phyloP scores from a whole-genome alignment of 2,329 filamentous ascomycete species.

The Stemphylium beticola region DNA sequence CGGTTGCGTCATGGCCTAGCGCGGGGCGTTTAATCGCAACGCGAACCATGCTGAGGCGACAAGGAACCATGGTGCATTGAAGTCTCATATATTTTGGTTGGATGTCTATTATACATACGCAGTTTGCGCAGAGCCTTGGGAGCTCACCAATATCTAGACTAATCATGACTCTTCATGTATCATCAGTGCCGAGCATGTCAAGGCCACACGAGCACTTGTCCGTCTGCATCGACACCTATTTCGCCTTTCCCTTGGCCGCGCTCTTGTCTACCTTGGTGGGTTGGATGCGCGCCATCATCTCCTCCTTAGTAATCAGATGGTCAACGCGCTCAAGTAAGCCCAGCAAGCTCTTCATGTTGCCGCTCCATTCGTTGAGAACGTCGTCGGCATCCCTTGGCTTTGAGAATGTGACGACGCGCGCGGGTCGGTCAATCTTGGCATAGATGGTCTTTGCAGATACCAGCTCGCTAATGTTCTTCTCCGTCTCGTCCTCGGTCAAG shows the following conservation, averaged over 20 bases:
- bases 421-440: constrained; percentile 94
- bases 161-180: constrained; percentile 26
- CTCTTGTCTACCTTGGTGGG: constrained; percentile 60
- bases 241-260: constrained; percentile 45
- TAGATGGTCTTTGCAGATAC: constrained; percentile 98
- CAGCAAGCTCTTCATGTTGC: constrained; percentile 93
- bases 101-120: constrained; percentile 47
- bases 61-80: not conserved
- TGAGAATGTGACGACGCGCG: constrained; percentile 89
- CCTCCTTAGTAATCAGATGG: constrained; percentile 98
- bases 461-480: constrained; percentile 97
- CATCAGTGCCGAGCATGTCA: constrained; percentile 3
- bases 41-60: not conserved
- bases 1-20: constrained; percentile 13
- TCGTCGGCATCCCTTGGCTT: constrained; percentile 95
- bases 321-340: constrained; percentile 89
- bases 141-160: constrained; percentile 41
- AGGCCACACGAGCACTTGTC: not conserved
- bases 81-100: not conserved
- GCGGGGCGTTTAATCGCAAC: not conserved
- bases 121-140: constrained; percentile 37
- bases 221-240: constrained; percentile 18
- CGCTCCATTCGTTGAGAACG: constrained; percentile 96
- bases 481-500: constrained; percentile 91
- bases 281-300: constrained; percentile 99